Conservation (phyloP, 2,329 filamentous ascomycete genomes). For the Trichoderma sp. region DNA sequence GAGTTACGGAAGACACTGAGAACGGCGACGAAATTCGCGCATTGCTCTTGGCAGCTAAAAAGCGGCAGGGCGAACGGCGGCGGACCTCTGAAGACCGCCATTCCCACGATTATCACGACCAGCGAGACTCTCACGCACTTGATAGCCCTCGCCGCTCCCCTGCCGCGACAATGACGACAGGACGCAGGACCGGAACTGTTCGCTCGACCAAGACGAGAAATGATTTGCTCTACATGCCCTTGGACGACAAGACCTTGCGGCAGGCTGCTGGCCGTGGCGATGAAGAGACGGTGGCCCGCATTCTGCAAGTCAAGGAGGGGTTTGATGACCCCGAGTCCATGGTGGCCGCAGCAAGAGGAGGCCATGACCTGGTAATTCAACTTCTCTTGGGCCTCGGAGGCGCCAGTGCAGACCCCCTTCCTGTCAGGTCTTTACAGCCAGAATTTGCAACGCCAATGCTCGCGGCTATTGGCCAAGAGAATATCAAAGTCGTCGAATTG, state of each 20-base stretch:
- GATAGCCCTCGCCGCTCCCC: constrained; percentile 63
- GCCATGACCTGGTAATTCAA: constrained; percentile 84
- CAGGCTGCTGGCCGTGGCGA: constrained; percentile 63
- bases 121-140: constrained; percentile 55
- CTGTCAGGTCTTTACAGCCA: constrained; percentile 58
- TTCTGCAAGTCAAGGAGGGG: constrained; percentile 61
- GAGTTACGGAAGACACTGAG: constrained; percentile 73
- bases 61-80: constrained; percentile 55
- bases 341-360: constrained; percentile 87
- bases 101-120: constrained; percentile 48
- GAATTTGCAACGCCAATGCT: constrained; percentile 91
- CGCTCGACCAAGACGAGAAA: constrained; percentile 66
- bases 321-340: constrained; percentile 80
- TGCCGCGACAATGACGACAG: constrained; percentile 42
- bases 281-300: constrained; percentile 61
- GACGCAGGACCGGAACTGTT: constrained; percentile 56
- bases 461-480: constrained; percentile 86
- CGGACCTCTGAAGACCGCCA: constrained; percentile 62
- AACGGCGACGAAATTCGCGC: constrained; percentile 78
- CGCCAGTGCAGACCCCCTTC: constrained; percentile 67
- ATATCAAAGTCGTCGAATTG: constrained; percentile 80
- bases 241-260: constrained; percentile 63
- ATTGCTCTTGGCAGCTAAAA: constrained; percentile 62
- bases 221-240: constrained; percentile 62
- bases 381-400: constrained; percentile 70